Base-by-base conservation (phyloP, 495 filamentous ascomycete species). In the Neurospora cerealis region DNA sequence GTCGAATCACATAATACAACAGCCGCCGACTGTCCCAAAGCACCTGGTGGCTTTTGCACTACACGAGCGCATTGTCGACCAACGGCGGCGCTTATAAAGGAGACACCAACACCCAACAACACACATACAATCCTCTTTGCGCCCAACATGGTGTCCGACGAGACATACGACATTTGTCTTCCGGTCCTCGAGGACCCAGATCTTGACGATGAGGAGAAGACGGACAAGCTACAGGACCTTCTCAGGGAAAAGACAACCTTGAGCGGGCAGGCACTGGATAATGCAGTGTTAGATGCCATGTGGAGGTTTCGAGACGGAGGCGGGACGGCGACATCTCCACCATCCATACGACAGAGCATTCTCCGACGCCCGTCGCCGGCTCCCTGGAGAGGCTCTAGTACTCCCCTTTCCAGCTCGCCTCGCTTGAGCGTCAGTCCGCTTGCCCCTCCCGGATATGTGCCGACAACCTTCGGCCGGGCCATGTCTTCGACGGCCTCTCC, bases 201-300 rank as follows among this genome's bases (percentile, higher is more conserved):
- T 71, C 83, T 97, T 34, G 93, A 97, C 75, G 96, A 98, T 77
- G 96, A 99, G 80, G 96, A 98, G 74, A 96, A 94, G 85, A 93
- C 91, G 4, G 96, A 99, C 81, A 94, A 91, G 83, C 85, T 97
- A 70, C 94, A 97, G 80, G 93, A 95, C 75, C 86, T 97, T 28
- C 85, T 98, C 74, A 90, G 90, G 81, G 90, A 89, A 73, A 91
- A 94, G 83, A 94, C 93, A 8, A 87, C 87, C 19, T 83, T 98
- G 71, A 88, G 86, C 11, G 95, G 94, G n/a, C 83, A 90, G 74
- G 84, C 90, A 21, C 86, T 99, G 62, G 96, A 98, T 80, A 94
- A 97, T 85, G 91, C 92, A 42, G 89, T 98, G 28, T 87, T 99
- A 71, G 94, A 97, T 81, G 90, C 93, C 54, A 85, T 98, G 78